phyloP scores from a whole-genome alignment of 805 yeast species.

The Yamadazyma scolyti region DNA sequence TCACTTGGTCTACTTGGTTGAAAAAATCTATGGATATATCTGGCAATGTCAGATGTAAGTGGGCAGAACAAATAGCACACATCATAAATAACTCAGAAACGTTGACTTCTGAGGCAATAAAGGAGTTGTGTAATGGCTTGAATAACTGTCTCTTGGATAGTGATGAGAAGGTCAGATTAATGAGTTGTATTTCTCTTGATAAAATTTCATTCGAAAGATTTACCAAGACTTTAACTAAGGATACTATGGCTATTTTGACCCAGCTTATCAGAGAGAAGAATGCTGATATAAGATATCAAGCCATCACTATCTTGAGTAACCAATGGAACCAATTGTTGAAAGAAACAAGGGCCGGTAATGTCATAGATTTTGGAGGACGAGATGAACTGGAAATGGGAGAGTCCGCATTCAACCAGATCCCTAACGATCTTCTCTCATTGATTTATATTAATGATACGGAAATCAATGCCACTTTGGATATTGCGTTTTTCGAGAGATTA shows the following conservation, averaged over 20 bases:
- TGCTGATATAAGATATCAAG: constrained; percentile 56
- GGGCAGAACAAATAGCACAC: constrained; percentile 60
- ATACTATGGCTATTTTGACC: constrained; percentile 51
- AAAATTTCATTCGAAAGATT: constrained; percentile 45
- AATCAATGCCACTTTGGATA: constrained; percentile 66
- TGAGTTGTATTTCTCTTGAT: constrained; percentile 52
- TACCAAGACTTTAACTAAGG: constrained; percentile 44
- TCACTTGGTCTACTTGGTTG: constrained; percentile 68
- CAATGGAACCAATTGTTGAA: constrained; percentile 48
- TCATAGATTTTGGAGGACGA: constrained; percentile 28
- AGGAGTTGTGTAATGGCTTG: constrained; percentile 44
- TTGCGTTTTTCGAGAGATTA: constrained; percentile 53
- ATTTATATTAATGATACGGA: constrained; percentile 69
- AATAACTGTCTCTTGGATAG: constrained; percentile 69
- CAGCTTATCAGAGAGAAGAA: constrained; percentile 73
- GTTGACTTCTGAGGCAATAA: constrained; percentile 41
- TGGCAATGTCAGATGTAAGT: constrained; percentile 57
- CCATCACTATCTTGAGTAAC: constrained; percentile 51
- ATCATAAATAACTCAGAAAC: constrained; percentile 37
- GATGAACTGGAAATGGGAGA: constrained; percentile 21
- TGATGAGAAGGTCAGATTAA: constrained; percentile 67
- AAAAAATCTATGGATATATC: constrained; percentile 71
- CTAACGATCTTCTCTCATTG: constrained; percentile 60
- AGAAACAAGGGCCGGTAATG: constrained; percentile 10
- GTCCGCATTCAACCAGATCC: constrained; percentile 47